phyloP scores from a whole-genome alignment of 1,284 basidiomycete genomes.

The Apiotrichum laibachii region DNA sequence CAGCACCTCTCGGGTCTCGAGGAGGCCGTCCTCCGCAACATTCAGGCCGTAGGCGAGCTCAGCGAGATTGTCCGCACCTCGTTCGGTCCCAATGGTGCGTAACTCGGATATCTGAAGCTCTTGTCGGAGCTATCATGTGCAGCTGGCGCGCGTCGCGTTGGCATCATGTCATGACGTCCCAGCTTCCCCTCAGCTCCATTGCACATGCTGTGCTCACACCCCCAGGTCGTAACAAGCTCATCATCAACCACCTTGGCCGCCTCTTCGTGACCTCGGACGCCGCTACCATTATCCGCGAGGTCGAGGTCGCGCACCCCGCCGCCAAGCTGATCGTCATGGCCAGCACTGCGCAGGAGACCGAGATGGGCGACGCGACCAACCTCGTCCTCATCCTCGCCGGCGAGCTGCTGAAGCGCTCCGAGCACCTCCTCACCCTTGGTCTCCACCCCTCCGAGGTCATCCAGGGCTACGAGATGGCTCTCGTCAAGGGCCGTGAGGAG shows the following conservation, averaged over 20 bases:
- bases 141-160: not conserved
- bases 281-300: constrained; percentile 96
- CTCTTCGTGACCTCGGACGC: constrained; percentile 99
- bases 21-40: constrained; percentile 91
- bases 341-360: constrained; percentile 90
- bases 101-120: too few relatives aligned
- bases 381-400: constrained; percentile 93
- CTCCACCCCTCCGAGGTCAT: constrained; percentile 93
- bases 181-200: not conserved
- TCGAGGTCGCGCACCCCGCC: constrained; percentile 97
- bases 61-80: constrained; percentile 93
- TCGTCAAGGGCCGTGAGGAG: constrained; percentile 77
- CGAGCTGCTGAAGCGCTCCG: constrained; percentile 91
- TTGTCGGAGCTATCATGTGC: not conserved
- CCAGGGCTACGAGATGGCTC: constrained; percentile 94
- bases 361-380: constrained; percentile 99
- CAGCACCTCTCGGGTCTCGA: constrained; percentile 86
- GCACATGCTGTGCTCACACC: constrained; percentile 2
- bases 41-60: constrained; percentile 89
- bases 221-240: constrained; percentile 84
- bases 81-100: constrained; percentile 90
- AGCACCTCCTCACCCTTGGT: constrained; percentile 90
- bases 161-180: not conserved
- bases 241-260: constrained; percentile 93
- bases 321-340: constrained; percentile 98